Conservation (phyloP, 176 grass and related monocot species). For the Chrysopogon serrulatus region DNA sequence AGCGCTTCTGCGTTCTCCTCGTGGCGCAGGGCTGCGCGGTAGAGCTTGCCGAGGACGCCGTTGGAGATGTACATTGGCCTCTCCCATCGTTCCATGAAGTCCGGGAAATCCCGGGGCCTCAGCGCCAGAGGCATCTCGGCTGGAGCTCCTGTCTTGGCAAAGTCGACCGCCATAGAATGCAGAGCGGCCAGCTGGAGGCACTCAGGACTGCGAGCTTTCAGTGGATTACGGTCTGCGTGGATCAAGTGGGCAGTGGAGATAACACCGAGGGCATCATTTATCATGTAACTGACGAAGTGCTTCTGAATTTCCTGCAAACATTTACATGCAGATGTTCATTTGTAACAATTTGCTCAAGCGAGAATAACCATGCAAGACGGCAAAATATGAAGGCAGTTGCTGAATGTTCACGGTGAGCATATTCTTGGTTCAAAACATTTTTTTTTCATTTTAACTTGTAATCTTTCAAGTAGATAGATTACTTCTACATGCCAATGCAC, state of each 20-base stretch:
- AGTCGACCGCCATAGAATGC: slow-evolving; percentile 93
- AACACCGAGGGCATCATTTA: slow-evolving; percentile 62
- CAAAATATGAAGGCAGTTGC: background rate
- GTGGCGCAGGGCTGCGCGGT: slow-evolving; percentile 34
- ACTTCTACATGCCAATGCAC: background rate
- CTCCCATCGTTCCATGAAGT: slow-evolving; percentile 91
- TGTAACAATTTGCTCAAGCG: background rate
- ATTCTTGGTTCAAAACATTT: slow-evolving; percentile 1
- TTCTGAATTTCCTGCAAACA: slow-evolving; percentile 87
- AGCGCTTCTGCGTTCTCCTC: slow-evolving; percentile 16
- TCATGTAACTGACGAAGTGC: slow-evolving; percentile 89
- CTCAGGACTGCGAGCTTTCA: slow-evolving; percentile 67
- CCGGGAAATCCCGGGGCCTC: slow-evolving; percentile 68
- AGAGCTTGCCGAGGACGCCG: slow-evolving; percentile 69
- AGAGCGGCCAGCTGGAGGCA: slow-evolving; percentile 76
- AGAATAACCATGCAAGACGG: background rate
- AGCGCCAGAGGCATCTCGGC: slow-evolving; percentile 69
- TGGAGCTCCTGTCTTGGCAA: slow-evolving; percentile 80
- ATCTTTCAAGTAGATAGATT: background rate
- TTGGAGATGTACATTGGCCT: slow-evolving; percentile 54
- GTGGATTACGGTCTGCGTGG: slow-evolving; percentile 57
- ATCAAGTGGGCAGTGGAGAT: slow-evolving; percentile 87
- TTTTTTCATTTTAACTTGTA: background rate
- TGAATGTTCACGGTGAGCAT: background rate
- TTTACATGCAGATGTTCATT: slow-evolving; percentile 10